Base-by-base conservation (phyloP, 495 filamentous ascomycete species). In the Podospora anserina region DNA sequence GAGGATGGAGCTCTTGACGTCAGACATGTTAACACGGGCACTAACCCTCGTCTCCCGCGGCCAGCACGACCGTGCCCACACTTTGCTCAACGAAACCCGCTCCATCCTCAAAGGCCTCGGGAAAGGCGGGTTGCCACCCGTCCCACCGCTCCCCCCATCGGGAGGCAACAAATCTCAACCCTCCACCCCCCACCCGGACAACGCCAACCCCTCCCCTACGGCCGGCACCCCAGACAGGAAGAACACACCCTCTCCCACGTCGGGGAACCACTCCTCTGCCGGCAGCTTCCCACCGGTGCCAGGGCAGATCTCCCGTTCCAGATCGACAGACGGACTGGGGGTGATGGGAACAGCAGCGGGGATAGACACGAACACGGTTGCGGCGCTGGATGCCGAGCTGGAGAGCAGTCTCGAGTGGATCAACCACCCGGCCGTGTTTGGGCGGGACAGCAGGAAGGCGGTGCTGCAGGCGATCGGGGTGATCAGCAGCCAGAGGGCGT, bases 391-490 rank as follows among this genome's bases (percentile, higher is more conserved):
- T 74, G 88, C 91, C 5, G 95, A 98, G 73, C 85, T 99, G 9
- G 91, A 97, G 75, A 84, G 91, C 11, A 89, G 90, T n/a, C 83
- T 99, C n/a, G 95, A 99, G 78, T 99, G 95, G 95, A 98, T 99
- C 76, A 92, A 90, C 72, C 96, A 99, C 75, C 96, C 95, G 5
- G 94, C 94, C 1, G 91, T 98, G 7, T 99, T 99, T 72, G 88
- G 89, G 27, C 88, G 95, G n/a, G 95, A 99, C 77, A 93, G 91
- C 44, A 87, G 95, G 72, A 99, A 99, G 80, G 92, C 94, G 15
- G 94, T 99, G 2, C 83, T 99, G 18, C 96, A 99, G 76, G 92
- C 92, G 28, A 98, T 99, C 70, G 95, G 95, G 49, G 93, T 97
- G 60, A 97, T 98, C 71, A 94, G 92, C 70, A 94, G 91, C 6